Conservation (phyloP, 208 protist species). For the Dictyostelium gargantuum region DNA sequence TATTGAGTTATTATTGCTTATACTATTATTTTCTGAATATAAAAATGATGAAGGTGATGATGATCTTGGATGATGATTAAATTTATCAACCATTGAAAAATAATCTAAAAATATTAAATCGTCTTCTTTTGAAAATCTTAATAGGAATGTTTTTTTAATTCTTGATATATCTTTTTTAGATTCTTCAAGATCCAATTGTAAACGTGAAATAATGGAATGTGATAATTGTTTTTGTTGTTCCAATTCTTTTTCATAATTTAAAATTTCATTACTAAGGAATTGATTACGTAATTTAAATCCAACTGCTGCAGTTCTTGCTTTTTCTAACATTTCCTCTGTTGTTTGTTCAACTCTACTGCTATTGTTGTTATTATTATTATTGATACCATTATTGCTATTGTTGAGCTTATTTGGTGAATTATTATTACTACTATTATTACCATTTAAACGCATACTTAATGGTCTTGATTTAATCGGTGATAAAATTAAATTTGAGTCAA, state of each 20-base stretch:
- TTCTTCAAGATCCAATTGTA: conserved; percentile 43
- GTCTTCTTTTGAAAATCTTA: conserved; percentile 51
- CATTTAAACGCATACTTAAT: background rate
- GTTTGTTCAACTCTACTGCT: background rate
- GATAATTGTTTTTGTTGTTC: conserved; percentile 47
- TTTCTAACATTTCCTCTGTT: conserved; percentile 45
- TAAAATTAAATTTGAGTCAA: background rate
- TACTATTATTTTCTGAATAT: too few species aligned
- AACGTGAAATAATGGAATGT: background rate
- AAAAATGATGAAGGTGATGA: background rate
- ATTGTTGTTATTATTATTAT: background rate
- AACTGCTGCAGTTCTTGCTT: conserved; percentile 20
- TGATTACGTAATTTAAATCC: conserved; percentile 46
- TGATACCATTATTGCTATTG: background rate
- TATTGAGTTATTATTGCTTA: too few species aligned
- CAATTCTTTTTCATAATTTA: conserved; percentile 2
- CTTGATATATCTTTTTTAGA: background rate
- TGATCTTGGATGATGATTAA: background rate
- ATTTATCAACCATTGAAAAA: conserved; percentile 17
- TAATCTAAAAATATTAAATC: conserved; percentile 53
- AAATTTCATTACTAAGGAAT: conserved; percentile 36
- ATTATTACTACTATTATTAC: background rate
- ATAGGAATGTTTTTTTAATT: conserved; percentile 38
- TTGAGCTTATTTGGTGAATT: background rate
- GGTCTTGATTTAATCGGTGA: background rate